Evolutionary conservation across 805 yeast species (phyloP), one percentile per base, ranked within the genome.

Genomic region (Pichia occidentalis): DNA sequence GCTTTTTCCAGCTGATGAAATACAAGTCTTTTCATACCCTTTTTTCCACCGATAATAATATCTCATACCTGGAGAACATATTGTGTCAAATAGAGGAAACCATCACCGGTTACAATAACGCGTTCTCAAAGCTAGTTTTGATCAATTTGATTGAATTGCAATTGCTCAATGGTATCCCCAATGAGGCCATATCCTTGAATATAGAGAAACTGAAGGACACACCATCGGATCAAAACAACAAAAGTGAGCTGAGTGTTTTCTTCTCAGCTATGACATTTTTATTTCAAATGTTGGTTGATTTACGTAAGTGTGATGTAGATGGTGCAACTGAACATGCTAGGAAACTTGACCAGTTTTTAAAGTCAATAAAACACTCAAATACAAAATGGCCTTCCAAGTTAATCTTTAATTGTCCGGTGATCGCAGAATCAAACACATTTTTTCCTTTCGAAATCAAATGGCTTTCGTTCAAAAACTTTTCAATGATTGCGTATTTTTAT

Each of bases 401-500:
- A 20, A 8, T 16, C 2, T 23, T 32, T 12, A 32, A 18, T 23
- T 37, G 32, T n/a, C 10, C 22, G 2, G n/a, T n/a, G n/a, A 12
- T 32, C 14, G 32, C 34, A 13, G 26, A 40, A 20, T n/a, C 25
- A 9, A 16, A 13, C 7, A 18, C 29, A 1, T 31, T 34, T 35
- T 13, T 65, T 43, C 47, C 60, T 3, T 19, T 56, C 13, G 48
- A 54, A 17, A 46, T 68, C 2, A 49, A 51, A 14, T 71, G 77
- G 75, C 38, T 70, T 10, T 56, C 61, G 11, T 56, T 67, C 4
- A 65, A 62, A 29, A 74, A 70, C 39, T 68, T 66, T 48, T 59
- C 62, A 7, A 56, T 67, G 16, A 37, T 61, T 29, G 55, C 67
- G 17, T 68, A 67, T 45, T 62, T 68, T 30, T 48, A 64, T n/a